Conservation (phyloP, 306 rosid genomes). For the Pachyrhizus erosus region DNA sequence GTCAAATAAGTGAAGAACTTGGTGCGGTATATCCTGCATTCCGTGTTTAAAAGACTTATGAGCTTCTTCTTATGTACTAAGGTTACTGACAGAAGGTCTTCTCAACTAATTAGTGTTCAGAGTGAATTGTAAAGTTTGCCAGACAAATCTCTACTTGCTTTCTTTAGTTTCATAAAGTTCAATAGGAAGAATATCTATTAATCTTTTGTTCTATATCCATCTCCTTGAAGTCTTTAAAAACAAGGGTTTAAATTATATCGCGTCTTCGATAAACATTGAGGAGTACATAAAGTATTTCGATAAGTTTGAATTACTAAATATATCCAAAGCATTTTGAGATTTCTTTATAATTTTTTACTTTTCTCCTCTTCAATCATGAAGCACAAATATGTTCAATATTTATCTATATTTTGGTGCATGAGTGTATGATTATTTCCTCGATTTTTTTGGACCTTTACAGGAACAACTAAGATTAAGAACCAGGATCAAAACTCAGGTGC, state of each 20-base stretch:
- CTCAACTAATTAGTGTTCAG: not conserved
- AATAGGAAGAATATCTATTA: not conserved
- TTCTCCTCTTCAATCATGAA: too few species aligned
- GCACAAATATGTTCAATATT: too few species aligned
- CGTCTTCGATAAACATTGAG: not conserved
- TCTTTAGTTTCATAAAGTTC: not conserved
- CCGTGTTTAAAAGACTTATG: not conserved
- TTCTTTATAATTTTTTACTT: too few species aligned
- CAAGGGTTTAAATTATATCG: not conserved
- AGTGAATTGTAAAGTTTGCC: not conserved
- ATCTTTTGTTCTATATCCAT: not conserved
- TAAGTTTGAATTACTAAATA: too few species aligned
- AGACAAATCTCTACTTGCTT: not conserved
- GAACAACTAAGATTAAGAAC: constrained; percentile 51
- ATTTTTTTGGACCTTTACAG: not conserved
- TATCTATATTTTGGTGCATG: too few species aligned
- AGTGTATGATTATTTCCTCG: too few species aligned
- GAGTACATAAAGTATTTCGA: too few species aligned
- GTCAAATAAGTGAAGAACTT: not conserved
- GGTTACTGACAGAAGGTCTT: not conserved
- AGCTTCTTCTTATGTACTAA: not conserved
- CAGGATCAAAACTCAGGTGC: constrained; percentile 30
- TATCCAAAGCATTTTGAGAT: too few species aligned
- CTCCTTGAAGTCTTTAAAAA: not conserved
- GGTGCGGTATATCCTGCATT: not conserved